phyloP scores from a whole-genome alignment of 1,284 basidiomycete genomes.

The Afroboletus lepidellus region DNA sequence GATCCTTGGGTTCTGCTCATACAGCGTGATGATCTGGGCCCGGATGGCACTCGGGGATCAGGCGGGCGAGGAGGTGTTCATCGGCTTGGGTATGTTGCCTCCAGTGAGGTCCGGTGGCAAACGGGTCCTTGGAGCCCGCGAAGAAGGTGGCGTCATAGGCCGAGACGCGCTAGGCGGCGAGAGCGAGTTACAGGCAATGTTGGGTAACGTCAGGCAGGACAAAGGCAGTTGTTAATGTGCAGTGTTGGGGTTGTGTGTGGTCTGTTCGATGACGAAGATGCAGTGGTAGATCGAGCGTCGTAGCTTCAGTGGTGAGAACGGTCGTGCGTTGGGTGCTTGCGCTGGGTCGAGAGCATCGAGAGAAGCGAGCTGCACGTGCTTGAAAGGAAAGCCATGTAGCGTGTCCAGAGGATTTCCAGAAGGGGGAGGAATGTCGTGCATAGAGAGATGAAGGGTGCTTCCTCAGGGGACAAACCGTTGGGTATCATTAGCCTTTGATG shows the following conservation, averaged over 20 bases:
- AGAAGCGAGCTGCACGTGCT: conserved; percentile 47
- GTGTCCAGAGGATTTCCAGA: conserved; percentile 79
- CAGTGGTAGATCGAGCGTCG: conserved; percentile 69
- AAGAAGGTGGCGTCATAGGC: conserved; percentile 76
- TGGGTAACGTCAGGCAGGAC: conserved; percentile 57
- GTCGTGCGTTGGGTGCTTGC: conserved; percentile 37
- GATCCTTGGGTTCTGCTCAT: conserved; percentile 36
- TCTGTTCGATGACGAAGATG: conserved; percentile 66
- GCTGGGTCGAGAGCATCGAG: conserved; percentile 33
- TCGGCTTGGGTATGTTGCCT: conserved; percentile 46
- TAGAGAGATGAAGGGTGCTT: conserved; percentile 83
- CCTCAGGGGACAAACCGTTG: conserved; percentile 41
- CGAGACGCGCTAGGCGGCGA: conserved; percentile 61
- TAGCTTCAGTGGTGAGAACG: conserved; percentile 42
- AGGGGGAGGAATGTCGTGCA: conserved; percentile 65
- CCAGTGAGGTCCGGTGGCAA: conserved; percentile 31
- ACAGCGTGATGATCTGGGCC: conserved; percentile 49
- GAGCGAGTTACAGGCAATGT: conserved; percentile 76
- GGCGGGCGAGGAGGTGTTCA: conserved; percentile 49
- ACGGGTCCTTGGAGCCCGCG: conserved; percentile 54
- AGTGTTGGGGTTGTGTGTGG: conserved; percentile 43
- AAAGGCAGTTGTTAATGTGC: conserved; percentile 62
- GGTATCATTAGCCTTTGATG: conserved; percentile 5
- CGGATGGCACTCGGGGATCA: conserved; percentile 60
- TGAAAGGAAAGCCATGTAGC: conserved; percentile 73